A percentile compares a stretch with the other conserved stretches of the same genome.
Conservation (phyloP, 306 rosid genomes). For the Prunus fruticosa region DNA sequence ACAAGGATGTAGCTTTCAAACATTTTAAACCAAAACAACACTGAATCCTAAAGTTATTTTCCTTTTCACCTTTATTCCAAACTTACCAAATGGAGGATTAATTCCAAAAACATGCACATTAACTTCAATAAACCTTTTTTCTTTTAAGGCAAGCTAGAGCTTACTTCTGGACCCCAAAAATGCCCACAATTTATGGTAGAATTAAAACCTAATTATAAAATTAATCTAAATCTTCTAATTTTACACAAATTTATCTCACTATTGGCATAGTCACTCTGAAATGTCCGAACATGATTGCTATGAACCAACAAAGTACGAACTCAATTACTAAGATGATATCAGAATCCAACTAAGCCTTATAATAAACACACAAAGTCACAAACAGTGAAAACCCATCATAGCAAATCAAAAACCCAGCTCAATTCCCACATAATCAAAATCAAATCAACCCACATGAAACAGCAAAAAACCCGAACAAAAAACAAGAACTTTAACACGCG, state of each 20-base stretch:
- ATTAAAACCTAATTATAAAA: constrained; percentile 5
- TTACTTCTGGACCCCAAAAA: constrained; percentile 13
- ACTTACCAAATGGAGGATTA: neutral
- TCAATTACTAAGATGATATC: constrained; percentile 29
- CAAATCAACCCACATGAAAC: constrained; percentile 23
- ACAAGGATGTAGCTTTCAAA: neutral
- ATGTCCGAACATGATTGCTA: constrained; percentile 1
- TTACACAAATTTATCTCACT: constrained; percentile 14
- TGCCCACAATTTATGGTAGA: neutral
- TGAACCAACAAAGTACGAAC: constrained; percentile 15
- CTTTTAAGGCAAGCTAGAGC: neutral
- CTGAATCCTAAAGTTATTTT: neutral
- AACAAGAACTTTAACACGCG: constrained; percentile 16
- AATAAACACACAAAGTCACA: constrained; percentile 29
- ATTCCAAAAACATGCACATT: neutral
- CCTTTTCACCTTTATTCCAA: neutral
- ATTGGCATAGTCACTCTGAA: neutral
- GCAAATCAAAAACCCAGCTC: constrained; percentile 37
- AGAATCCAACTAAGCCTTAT: constrained; percentile 31
- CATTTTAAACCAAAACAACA: neutral
- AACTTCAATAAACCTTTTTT: neutral
- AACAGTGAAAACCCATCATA: constrained; percentile 43
- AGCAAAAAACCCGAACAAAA: constrained; percentile 22
- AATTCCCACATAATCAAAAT: constrained; percentile 25
- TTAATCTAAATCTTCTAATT: constrained; percentile 15